Percentiles rank a stretch among this genome's conserved stretches.
phyloP scores from a whole-genome alignment of 495 filamentous ascomycete species.

The Neurospora sp. region DNA sequence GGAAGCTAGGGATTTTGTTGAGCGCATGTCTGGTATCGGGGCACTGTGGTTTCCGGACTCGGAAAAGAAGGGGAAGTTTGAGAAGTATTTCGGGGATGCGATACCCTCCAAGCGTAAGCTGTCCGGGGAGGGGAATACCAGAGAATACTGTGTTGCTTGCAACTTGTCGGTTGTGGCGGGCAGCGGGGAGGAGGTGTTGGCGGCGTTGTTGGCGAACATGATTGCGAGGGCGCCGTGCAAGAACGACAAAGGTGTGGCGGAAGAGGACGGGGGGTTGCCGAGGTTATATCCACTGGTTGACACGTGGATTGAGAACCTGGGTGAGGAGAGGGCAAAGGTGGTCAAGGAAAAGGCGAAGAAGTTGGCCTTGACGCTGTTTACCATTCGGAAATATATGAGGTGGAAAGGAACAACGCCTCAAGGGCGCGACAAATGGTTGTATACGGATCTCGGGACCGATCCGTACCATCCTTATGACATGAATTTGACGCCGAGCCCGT shows the following conservation, averaged over 20 bases:
- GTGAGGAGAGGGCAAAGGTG: not conserved
- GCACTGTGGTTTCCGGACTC: constrained; percentile 18
- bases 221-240: constrained; percentile 15
- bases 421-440: not conserved
- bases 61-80: constrained; percentile 15
- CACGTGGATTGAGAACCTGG: constrained; percentile 27
- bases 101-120: constrained; percentile 13
- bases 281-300: constrained; percentile 26
- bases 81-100: constrained; percentile 13
- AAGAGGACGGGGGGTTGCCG: constrained; percentile 16
- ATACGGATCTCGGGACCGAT: not conserved
- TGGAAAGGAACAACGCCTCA: not conserved
- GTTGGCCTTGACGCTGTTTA: not conserved
- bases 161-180: constrained; percentile 34
- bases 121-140: not conserved
- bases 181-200: constrained; percentile 19
- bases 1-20: constrained; percentile 17
- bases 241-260: not conserved
- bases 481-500: not conserved
- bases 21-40: constrained; percentile 22
- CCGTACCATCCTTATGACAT: not conserved
- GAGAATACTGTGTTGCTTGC: constrained; percentile 32
- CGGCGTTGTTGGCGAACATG: constrained; percentile 27
- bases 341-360: not conserved
- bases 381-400: not conserved